These are phyloP conservation scores for Pseudogymnoascus sp. DNA, from an alignment of 2,329 filamentous ascomycete species.

Conservation along the genomic window DNA sequence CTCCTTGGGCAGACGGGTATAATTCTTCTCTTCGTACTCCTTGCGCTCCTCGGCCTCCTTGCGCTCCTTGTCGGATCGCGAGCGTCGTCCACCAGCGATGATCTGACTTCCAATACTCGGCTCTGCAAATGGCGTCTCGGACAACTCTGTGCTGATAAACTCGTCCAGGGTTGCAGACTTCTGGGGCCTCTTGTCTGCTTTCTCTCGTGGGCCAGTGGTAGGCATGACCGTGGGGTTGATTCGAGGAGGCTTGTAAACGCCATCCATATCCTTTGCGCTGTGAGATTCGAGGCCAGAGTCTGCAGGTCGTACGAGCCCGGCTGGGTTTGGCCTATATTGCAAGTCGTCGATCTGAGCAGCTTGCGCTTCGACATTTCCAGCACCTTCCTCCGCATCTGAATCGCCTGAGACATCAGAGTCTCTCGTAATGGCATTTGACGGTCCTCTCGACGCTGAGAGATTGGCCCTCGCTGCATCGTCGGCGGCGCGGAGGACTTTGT, in stretches of 20 bases:
- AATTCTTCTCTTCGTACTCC: conserved; percentile 88
- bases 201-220: conserved; percentile 39
- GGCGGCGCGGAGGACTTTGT: conserved; percentile 83
- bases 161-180: conserved; percentile 86
- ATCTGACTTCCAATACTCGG: conserved; percentile 92
- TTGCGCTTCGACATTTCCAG: conserved; percentile 19
- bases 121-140: conserved; percentile 68
- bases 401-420: conserved; percentile 29
- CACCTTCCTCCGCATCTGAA: conserved; percentile 19
- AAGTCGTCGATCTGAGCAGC: conserved; percentile 44
- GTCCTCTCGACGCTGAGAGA: conserved; percentile 13
- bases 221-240: conserved; percentile 84
- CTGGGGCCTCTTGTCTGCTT: conserved; percentile 50
- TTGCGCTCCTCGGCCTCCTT: conserved; percentile 68
- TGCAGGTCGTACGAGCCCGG: conserved; percentile 30
- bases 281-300: conserved; percentile 17
- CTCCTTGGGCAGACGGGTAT: conserved; percentile 74
- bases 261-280: conserved; percentile 41
- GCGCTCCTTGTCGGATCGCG: conserved; percentile 68
- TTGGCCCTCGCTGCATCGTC: conserved; percentile 44
- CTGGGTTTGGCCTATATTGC: conserved; percentile 52
- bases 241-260: conserved; percentile 80
- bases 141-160: conserved; percentile 79
- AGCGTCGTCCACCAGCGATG: conserved; percentile 64
- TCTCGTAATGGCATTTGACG: conserved; percentile 30